These are phyloP conservation scores for Bruguiera parviflora DNA, from an alignment of 345 rosid genomes.

Conservation along the genomic window DNA sequence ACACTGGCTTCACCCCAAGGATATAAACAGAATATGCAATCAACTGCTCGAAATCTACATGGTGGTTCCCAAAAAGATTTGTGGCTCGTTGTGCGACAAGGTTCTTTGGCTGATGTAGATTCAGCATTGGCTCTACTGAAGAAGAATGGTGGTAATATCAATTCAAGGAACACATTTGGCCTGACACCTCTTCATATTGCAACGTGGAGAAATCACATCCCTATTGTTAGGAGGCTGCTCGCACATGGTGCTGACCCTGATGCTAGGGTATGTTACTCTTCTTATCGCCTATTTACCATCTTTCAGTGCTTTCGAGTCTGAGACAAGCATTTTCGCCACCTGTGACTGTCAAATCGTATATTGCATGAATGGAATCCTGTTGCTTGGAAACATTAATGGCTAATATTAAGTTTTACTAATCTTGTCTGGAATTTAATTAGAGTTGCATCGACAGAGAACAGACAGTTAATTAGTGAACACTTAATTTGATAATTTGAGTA, in stretches of 20 bases:
- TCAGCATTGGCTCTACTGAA: constrained; percentile 55
- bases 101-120: constrained; percentile 82
- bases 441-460: too few relatives aligned
- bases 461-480: too few relatives aligned
- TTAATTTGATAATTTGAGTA: too few relatives aligned
- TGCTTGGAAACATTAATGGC: too few relatives aligned
- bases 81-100: constrained; percentile 72
- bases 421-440: too few relatives aligned
- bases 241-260: constrained; percentile 96
- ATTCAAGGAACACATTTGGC: constrained; percentile 71
- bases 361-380: too few relatives aligned
- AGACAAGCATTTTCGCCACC: not conserved
- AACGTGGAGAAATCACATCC: constrained; percentile 92
- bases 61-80: constrained; percentile 57
- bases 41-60: constrained; percentile 41
- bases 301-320: not conserved
- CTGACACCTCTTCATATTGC: constrained; percentile 89
- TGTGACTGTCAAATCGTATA: too few relatives aligned
- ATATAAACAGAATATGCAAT: constrained; percentile 51
- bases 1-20: constrained; percentile 52
- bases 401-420: too few relatives aligned
- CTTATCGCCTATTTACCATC: not conserved
- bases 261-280: constrained; percentile 72
- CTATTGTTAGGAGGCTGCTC: constrained; percentile 79
- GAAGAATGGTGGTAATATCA: constrained; percentile 79